A percentile compares a stretch with the other conserved stretches of the same genome.
Evolutionary conservation across 176 grass and related monocot genomes (phyloP).

Genomic region (Musa schizocarpa): DNA sequence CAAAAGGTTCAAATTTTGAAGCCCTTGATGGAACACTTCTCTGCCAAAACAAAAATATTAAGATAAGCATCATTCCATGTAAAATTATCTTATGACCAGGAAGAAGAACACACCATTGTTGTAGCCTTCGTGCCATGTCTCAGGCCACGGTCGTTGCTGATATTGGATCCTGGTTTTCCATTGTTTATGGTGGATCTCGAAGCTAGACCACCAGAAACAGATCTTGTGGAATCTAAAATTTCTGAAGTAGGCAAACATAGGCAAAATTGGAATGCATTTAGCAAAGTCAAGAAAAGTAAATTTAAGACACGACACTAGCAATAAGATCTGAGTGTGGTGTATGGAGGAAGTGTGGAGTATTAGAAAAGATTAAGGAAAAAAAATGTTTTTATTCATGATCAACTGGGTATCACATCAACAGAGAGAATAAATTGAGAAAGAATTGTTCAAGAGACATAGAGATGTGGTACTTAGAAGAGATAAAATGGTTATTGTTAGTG

Average conservation of each 20-base stretch:
- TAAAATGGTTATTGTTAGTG: no score
- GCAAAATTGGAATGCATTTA: background rate
- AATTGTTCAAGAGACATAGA: no score
- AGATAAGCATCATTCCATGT: background rate
- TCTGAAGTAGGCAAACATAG: constrained; percentile 25
- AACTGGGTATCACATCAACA: no score
- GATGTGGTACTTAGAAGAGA: no score
- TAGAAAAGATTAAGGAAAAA: no score
- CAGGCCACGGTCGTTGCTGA: constrained; percentile 41
- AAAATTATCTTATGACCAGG: constrained; percentile 7
- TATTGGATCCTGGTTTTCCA: constrained; percentile 43
- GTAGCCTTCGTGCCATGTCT: constrained; percentile 48
- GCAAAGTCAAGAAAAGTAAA: background rate
- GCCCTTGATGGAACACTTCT: constrained; percentile 65
- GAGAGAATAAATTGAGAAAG: no score
- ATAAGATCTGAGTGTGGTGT: background rate
- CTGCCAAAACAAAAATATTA: constrained; percentile 28
- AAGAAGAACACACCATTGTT: constrained; percentile 42
- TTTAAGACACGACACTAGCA: constrained; percentile 10
- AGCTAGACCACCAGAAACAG: constrained; percentile 45
- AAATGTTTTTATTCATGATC: no score
- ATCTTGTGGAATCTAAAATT: constrained; percentile 59
- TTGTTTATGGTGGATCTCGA: constrained; percentile 66
- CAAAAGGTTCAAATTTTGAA: constrained; percentile 36
- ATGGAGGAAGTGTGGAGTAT: no score